Percentiles rank a stretch among this genome's conserved stretches.
These are phyloP conservation scores for Leptosphaerulina australis DNA, from an alignment of 2,329 filamentous ascomycete species.

Conservation along the genomic window DNA sequence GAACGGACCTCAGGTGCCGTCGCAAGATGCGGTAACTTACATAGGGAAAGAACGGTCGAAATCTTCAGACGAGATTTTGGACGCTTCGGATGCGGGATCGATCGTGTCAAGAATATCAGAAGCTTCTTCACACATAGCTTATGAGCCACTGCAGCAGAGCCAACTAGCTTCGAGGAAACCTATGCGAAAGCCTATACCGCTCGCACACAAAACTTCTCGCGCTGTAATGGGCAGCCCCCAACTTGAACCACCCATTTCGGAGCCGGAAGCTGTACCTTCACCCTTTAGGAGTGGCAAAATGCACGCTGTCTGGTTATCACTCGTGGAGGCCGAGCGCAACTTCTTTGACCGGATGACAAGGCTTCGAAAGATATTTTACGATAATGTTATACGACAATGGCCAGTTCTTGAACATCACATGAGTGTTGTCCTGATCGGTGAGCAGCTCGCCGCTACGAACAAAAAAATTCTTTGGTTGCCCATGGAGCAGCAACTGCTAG, in stretches of 20 bases:
- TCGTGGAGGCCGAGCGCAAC: conserved; percentile 31
- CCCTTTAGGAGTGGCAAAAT: conserved; percentile 26
- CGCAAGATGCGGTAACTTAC: neutral
- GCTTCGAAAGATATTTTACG: conserved; percentile 37
- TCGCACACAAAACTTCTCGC: conserved; percentile 20
- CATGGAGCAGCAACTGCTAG: conserved; percentile 26
- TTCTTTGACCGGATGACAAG: conserved; percentile 35
- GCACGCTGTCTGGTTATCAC: conserved; percentile 29
- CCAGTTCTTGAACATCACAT: conserved; percentile 35
- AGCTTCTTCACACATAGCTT: conserved; percentile 25
- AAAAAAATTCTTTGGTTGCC: conserved; percentile 27
- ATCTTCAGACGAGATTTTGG: conserved; percentile 19
- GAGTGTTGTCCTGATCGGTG: conserved; percentile 25
- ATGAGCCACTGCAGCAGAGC: conserved; percentile 9
- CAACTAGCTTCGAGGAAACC: conserved; percentile 5
- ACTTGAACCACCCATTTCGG: neutral
- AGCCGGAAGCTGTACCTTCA: neutral
- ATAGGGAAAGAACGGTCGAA: conserved; percentile 10
- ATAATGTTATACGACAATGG: conserved; percentile 35
- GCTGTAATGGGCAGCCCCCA: conserved; percentile 11
- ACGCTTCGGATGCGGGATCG: conserved; percentile 7
- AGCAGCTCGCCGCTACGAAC: conserved; percentile 28
- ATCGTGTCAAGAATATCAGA: conserved; percentile 24
- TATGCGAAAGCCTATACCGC: conserved; percentile 21
- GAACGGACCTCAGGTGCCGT: conserved; percentile 13